phyloP scores from a whole-genome alignment of 805 yeast species.

The Cyberlindnera subsufficiens region DNA sequence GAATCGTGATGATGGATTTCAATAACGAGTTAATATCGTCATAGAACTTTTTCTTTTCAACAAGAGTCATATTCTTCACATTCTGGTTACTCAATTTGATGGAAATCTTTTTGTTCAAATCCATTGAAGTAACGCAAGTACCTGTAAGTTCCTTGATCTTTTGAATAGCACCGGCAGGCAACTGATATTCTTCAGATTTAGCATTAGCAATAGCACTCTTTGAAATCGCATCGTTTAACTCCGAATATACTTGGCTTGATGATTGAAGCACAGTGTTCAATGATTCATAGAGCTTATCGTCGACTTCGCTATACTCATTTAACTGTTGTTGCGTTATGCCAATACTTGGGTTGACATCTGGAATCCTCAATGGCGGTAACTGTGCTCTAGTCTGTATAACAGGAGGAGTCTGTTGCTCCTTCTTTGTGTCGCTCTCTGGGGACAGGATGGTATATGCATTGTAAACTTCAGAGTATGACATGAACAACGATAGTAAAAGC shows the following conservation, averaged over 20 bases:
- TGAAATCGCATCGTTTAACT: constrained; percentile 61
- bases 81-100: constrained; percentile 39
- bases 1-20: constrained; percentile 75
- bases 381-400: constrained; percentile 4
- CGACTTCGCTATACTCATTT: constrained; percentile 44
- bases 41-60: constrained; percentile 64
- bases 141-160: constrained; percentile 73
- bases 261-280: constrained; percentile 56
- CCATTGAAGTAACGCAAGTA: constrained; percentile 76
- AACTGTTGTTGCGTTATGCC: constrained; percentile 19
- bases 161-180: constrained; percentile 39
- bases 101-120: constrained; percentile 65
- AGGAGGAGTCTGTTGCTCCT: neutral
- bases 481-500: constrained; percentile 53
- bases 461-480: constrained; percentile 59
- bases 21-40: constrained; percentile 80
- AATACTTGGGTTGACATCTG: constrained; percentile 9
- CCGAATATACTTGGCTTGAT: constrained; percentile 75
- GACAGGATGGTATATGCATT: constrained; percentile 52
- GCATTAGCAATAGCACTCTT: constrained; percentile 56
- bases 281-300: constrained; percentile 60
- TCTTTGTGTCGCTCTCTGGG: constrained; percentile 4
- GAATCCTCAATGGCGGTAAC: constrained; percentile 22
- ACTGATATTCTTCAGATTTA: constrained; percentile 31
- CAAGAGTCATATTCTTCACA: constrained; percentile 34